phyloP scores from a whole-genome alignment of 208 protist species.

The Trypanosoma cruzi region DNA sequence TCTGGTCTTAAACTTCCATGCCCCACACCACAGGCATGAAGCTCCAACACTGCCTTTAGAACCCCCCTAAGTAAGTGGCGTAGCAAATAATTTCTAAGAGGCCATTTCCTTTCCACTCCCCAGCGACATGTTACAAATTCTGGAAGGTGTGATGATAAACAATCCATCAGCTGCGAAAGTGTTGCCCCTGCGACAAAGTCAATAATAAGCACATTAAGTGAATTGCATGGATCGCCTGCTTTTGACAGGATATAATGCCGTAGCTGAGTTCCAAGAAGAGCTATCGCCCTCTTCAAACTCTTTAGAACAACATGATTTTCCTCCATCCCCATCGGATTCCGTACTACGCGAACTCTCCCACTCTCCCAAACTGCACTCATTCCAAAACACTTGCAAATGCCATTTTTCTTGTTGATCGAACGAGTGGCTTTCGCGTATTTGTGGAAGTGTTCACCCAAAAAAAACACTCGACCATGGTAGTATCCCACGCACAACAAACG shows the following conservation, averaged over 20 bases:
- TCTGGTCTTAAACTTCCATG: slow-evolving; percentile 33
- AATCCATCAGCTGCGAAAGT: not conserved
- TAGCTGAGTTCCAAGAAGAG: not conserved
- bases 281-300: not conserved
- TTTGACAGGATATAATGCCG: not conserved
- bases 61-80: slow-evolving; percentile 27
- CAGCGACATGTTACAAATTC: not conserved
- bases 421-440: not conserved
- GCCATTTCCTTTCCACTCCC: not conserved
- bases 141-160: not conserved
- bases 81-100: slow-evolving; percentile 19
- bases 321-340: not conserved
- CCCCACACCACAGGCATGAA: slow-evolving; percentile 31
- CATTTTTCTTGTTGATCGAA: not conserved
- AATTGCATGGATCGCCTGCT: not conserved
- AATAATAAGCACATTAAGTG: not conserved
- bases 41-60: slow-evolving; percentile 10
- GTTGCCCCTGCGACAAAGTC: slow-evolving; percentile 17
- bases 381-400: slow-evolving; percentile 7
- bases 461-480: not conserved
- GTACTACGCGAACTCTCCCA: not conserved
- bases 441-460: not conserved
- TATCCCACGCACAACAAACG: not conserved
- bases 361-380: not conserved
- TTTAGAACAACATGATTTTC: not conserved